A percentile compares a stretch with the other conserved stretches of the same genome.
Evolutionary conservation across 345 rosid genomes (phyloP).

Genomic region (Eucalyptus pauciflora): DNA sequence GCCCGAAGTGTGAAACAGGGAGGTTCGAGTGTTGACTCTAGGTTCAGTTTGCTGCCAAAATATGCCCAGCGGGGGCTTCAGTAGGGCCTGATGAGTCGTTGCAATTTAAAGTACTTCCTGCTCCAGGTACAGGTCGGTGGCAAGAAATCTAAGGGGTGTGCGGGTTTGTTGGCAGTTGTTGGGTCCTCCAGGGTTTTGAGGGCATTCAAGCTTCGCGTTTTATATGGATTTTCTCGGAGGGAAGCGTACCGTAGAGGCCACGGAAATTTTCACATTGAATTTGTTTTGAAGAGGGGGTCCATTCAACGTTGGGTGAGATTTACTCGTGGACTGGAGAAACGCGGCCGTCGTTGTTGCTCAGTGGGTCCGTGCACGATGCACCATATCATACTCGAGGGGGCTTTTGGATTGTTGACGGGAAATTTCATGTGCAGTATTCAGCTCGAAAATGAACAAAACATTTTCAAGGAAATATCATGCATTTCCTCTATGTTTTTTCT

Average conservation of each 20-base stretch:
- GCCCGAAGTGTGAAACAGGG: neutral
- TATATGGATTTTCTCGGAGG: neutral
- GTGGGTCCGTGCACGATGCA: neutral
- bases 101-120: neutral
- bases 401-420: neutral
- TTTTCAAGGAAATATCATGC: neutral
- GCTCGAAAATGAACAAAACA: neutral
- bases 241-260: neutral
- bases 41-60: neutral
- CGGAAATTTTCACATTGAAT: neutral
- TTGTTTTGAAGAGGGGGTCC: neutral
- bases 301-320: neutral
- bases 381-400: neutral
- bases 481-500: neutral
- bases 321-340: neutral
- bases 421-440: neutral
- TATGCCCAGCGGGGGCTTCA: neutral
- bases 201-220: neutral
- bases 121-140: neutral
- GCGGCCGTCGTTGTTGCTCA: neutral
- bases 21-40: neutral
- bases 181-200: neutral
- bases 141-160: neutral
- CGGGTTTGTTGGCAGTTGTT: neutral
- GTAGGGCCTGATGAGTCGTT: neutral